Conservation (phyloP, 2,329 filamentous ascomycete genomes). For the Dothideomycetidae sp. region DNA sequence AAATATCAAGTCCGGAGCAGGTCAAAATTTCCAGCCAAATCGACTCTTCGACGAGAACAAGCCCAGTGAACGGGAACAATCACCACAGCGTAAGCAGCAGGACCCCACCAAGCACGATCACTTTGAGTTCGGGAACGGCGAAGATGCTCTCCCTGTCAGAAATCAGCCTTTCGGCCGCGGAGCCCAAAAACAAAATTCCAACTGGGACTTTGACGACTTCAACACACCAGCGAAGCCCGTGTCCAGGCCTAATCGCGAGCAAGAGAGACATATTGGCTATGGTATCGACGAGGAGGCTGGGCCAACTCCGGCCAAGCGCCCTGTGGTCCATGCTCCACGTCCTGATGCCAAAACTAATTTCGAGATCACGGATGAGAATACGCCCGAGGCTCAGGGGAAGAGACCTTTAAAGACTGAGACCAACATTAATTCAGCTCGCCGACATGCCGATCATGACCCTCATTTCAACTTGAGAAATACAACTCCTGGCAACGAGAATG, state of each 20-base stretch:
- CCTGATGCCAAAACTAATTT: slow-evolving; percentile 74
- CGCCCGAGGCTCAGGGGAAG: slow-evolving; percentile 27
- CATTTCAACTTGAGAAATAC: slow-evolving; percentile 68
- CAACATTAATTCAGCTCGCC: slow-evolving; percentile 56
- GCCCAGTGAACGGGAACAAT: slow-evolving; percentile 21
- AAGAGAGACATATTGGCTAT: slow-evolving; percentile 63
- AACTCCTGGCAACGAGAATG: slow-evolving; percentile 39
- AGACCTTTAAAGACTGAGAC: slow-evolving; percentile 52
- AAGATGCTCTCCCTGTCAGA: slow-evolving; percentile 24
- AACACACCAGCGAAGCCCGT: slow-evolving; percentile 64
- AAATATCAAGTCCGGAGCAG: slow-evolving; percentile 34
- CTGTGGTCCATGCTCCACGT: slow-evolving; percentile 51
- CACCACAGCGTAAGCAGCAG: slow-evolving; percentile 41
- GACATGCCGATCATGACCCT: slow-evolving; percentile 59
- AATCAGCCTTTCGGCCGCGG: slow-evolving; percentile 16
- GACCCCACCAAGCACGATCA: slow-evolving; percentile 72
- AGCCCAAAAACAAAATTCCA: slow-evolving; percentile 41
- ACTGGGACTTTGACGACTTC: slow-evolving; percentile 86
- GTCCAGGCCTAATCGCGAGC: slow-evolving; percentile 49
- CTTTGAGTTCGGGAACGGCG: slow-evolving; percentile 64
- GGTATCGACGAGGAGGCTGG: slow-evolving; percentile 53
- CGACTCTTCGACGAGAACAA: slow-evolving; percentile 45
- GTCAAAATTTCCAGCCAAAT: slow-evolving; percentile 38
- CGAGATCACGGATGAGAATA: slow-evolving; percentile 63
- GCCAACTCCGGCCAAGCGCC: slow-evolving; percentile 43